Evolutionary conservation across 495 filamentous ascomycete species (phyloP).

Genomic region (Neurospora sublineolata): DNA sequence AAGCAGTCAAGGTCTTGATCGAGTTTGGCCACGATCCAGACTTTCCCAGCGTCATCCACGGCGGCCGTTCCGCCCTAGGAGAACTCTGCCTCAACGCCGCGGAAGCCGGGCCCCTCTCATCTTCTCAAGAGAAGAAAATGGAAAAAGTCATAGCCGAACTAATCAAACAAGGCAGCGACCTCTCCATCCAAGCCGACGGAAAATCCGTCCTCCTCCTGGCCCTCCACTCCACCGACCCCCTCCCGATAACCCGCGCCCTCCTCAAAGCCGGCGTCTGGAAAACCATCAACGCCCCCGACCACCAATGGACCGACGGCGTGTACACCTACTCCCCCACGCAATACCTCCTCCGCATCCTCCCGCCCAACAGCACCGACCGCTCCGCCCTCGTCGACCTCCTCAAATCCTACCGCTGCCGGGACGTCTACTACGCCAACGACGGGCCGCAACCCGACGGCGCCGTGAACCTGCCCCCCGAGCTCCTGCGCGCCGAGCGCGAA

Average conservation of each 20-base stretch:
- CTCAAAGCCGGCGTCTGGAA: conserved; percentile 37
- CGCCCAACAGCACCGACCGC: conserved; percentile 17
- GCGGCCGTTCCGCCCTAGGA: conserved; percentile 35
- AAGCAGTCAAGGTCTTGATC: conserved; percentile 31
- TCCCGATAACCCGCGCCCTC: conserved; percentile 31
- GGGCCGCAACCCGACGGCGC: conserved; percentile 35
- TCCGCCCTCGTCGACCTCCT: conserved; percentile 30
- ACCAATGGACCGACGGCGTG: conserved; percentile 31
- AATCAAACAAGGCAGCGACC: conserved; percentile 28
- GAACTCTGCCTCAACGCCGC: conserved; percentile 37
- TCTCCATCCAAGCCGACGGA: conserved; percentile 29
- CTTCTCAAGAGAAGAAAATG: conserved; percentile 32
- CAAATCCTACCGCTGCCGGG: conserved; percentile 28
- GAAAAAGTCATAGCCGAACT: conserved; percentile 36
- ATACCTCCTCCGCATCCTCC: conserved; percentile 28
- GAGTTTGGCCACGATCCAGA: conserved; percentile 35
- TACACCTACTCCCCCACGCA: conserved; percentile 36
- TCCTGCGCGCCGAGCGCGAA: conserved; percentile 33
- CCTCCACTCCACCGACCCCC: conserved; percentile 30
- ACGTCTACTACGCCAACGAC: conserved; percentile 37
- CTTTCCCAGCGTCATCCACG: conserved; percentile 37
- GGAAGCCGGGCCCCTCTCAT: conserved; percentile 23
- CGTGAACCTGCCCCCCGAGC: conserved; percentile 30
- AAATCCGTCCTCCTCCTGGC: conserved; percentile 36
- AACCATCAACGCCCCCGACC: conserved; percentile 31